Conservation (phyloP, 805 yeast species). For the Candida parachauliodes region DNA sequence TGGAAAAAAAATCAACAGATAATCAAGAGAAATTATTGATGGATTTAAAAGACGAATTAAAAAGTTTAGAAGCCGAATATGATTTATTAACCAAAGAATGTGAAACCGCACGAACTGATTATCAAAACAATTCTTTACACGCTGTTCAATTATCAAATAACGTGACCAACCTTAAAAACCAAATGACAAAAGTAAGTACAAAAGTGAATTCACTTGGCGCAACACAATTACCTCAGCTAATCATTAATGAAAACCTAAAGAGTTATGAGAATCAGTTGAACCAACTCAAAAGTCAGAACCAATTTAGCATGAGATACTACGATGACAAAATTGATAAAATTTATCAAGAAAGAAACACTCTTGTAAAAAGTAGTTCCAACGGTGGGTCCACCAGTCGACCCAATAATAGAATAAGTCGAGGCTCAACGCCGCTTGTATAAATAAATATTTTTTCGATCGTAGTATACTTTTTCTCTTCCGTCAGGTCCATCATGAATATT, state of each 20-base stretch:
- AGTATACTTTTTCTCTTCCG: constrained; percentile 1
- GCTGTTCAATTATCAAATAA: constrained; percentile 28
- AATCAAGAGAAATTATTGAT: constrained; percentile 20
- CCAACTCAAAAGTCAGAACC: constrained; percentile 24
- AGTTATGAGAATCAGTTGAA: constrained; percentile 24
- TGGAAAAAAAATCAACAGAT: constrained; percentile 8
- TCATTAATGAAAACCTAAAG: constrained; percentile 30
- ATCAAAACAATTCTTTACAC: constrained; percentile 31
- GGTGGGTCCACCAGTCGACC: constrained; percentile 28
- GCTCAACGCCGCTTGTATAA: constrained; percentile 30
- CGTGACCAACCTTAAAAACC: constrained; percentile 18
- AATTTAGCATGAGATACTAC: constrained; percentile 25
- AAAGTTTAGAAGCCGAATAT: constrained; percentile 21
- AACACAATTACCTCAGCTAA: constrained; percentile 29
- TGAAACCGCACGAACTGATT: constrained; percentile 25
- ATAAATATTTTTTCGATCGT: background rate
- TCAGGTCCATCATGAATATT: background rate
- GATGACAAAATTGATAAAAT: constrained; percentile 32
- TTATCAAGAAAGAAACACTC: constrained; percentile 29
- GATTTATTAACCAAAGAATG: constrained; percentile 24
- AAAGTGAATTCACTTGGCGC: constrained; percentile 35
- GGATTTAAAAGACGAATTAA: constrained; percentile 25
- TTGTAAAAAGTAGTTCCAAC: constrained; percentile 25
- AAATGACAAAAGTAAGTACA: constrained; percentile 14
- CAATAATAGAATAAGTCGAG: constrained; percentile 36